phyloP scores from a whole-genome alignment of 108 stramenopile genomes.

The Stephanodiscus minutulus region DNA sequence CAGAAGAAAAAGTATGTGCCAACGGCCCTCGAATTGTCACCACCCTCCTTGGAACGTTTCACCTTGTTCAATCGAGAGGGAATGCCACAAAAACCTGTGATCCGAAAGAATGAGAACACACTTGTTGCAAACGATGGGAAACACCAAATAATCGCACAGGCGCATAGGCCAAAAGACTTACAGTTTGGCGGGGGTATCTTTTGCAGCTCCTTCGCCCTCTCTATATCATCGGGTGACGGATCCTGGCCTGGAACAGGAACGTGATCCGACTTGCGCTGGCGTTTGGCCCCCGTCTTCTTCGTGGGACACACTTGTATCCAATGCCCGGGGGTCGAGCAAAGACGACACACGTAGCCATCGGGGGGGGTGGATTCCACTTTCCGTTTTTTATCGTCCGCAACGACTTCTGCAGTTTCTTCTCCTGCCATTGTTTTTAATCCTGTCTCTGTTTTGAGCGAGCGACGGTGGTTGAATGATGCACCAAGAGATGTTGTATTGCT shows the following conservation, averaged over 20 bases:
- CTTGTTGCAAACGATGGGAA: background rate
- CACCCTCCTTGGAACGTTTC: constrained; percentile 58
- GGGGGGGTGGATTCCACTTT: constrained; percentile 56
- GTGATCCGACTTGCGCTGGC: constrained; percentile 40
- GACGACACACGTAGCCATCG: constrained; percentile 70
- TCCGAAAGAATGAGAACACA: background rate
- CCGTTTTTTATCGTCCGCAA: constrained; percentile 27
- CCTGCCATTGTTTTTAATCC: constrained; percentile 5
- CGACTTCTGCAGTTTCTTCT: constrained; percentile 19
- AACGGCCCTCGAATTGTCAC: constrained; percentile 59
- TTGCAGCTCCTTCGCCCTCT: constrained; percentile 57
- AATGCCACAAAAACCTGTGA: constrained; percentile 54
- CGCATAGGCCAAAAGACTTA: background rate
- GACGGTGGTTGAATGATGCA: too few relatives aligned
- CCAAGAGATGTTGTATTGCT: too few relatives aligned
- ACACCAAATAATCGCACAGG: background rate
- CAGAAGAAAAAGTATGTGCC: constrained; percentile 85
- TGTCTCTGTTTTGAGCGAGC: background rate
- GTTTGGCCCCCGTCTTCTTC: constrained; percentile 45
- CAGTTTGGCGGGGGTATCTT: constrained; percentile 65
- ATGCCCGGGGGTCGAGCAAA: constrained; percentile 61
- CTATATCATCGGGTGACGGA: constrained; percentile 70
- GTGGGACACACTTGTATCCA: constrained; percentile 81
- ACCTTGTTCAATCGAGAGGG: constrained; percentile 76
- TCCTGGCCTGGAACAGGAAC: constrained; percentile 67